Evolutionary conservation across 2,329 filamentous ascomycete species (phyloP), one percentile per base, ranked within the genome.

Genomic region (Cyphellophora attinorum): DNA sequence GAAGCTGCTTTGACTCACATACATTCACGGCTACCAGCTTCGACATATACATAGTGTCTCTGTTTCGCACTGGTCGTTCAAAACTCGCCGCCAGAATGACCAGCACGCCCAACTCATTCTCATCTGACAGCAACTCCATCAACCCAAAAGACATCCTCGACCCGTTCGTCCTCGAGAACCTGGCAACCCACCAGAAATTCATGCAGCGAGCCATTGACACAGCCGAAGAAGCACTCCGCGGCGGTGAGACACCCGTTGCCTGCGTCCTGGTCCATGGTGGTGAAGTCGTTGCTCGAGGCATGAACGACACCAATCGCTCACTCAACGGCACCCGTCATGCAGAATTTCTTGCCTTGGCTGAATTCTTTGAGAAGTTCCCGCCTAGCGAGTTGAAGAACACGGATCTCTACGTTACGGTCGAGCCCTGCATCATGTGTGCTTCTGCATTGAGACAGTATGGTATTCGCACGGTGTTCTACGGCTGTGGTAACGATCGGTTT

Each of bases 391-490:
- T 96, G 47, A 67, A 66, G 25, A 74, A 88, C 45, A 81, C 78
- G 6, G 77, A 81, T 52, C 74, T 98, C 33, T 98, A 98, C 59
- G 91, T 98, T 31, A 98, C 91, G 0, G 89, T 98, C 35, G 93
- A 98, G 61, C 91, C 91, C 4, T 98, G 91, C 58, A 85, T 98
- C 63, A 98, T 98, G 91, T 98, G 91, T 56, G 91, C 91, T 10
- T 93, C 86, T 5, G 76, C 93, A 34, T 71, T 98, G 33, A 77
- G 86, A 33, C 93, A 98, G 59, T 80, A 93, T 45, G 75, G 78
- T 11, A 86, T 98, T 58, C 76, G 81, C 42, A 81, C 81, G 47
- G 91, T 98, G 19, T 96, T 89, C 59, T 98, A 91, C 58, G 93
- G 91, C 4, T 93, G 88, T 40, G 76, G 83, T 50, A 98, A 98